These are phyloP conservation scores for Claviceps sp. DNA, from an alignment of 2,329 filamentous ascomycete genomes.

Conservation along the genomic window DNA sequence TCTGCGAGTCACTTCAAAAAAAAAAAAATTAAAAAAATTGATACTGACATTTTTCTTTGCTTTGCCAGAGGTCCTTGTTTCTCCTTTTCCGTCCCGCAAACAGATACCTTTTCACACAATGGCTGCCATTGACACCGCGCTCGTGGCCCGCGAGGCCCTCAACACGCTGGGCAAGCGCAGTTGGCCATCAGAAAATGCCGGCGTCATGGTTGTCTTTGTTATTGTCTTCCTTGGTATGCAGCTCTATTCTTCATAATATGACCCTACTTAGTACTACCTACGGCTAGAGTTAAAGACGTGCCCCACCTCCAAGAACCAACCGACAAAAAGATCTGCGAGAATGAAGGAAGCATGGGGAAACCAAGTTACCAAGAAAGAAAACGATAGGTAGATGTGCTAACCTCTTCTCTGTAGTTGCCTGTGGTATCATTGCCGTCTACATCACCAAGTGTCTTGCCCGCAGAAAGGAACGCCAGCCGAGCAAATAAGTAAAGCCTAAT, in stretches of 20 bases:
- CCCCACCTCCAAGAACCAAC: no score
- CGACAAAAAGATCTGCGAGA: background rate
- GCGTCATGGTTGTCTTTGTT: conserved; percentile 30
- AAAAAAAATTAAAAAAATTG: no score
- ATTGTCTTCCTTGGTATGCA: conserved; percentile 27
- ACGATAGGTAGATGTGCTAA: background rate
- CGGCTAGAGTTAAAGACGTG: no score
- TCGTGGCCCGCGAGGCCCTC: conserved; percentile 21
- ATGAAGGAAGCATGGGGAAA: background rate
- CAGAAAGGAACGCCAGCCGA: conserved; percentile 15
- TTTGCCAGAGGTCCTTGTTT: background rate
- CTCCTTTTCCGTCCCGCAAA: background rate
- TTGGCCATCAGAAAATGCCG: conserved; percentile 25
- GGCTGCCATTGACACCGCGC: conserved; percentile 25
- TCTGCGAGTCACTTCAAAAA: background rate
- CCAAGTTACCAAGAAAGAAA: no score
- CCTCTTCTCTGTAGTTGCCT: conserved; percentile 16
- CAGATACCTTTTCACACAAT: conserved; percentile 14
- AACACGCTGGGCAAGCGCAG: conserved; percentile 26
- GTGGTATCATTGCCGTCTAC: conserved; percentile 18
- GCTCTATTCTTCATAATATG: background rate
- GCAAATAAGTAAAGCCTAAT: conserved; percentile 11
- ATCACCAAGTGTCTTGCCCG: conserved; percentile 18
- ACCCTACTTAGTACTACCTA: no score
- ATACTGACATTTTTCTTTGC: background rate